A percentile compares a stretch with the other conserved stretches of the same genome.
phyloP scores from a whole-genome alignment of 129 eudicot genomes.

The Flaveria sonorensis region DNA sequence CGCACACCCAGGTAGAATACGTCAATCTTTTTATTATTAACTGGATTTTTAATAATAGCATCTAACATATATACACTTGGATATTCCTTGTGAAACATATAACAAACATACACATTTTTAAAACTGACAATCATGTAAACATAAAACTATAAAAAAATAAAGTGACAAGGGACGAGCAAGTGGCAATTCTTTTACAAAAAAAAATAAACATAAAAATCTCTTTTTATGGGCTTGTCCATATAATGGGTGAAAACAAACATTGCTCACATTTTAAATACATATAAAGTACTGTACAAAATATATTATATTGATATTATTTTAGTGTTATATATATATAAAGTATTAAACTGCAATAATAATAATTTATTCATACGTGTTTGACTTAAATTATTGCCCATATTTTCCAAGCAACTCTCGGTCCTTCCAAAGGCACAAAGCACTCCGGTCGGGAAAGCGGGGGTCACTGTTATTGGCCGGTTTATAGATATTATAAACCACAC shows the following conservation, averaged over 20 bases:
- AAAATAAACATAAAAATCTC: too few species aligned
- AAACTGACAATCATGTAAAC: too few species aligned
- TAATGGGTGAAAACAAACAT: neutral
- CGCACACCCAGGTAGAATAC: too few species aligned
- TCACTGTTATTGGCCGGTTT: conserved; percentile 42
- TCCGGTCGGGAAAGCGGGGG: conserved; percentile 48
- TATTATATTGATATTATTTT: neutral
- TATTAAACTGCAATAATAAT: neutral
- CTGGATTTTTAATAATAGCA: too few species aligned
- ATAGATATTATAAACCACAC: neutral
- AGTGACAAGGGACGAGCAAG: too few species aligned
- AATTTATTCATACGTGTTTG: conserved; percentile 12
- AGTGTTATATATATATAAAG: neutral
- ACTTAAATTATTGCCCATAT: conserved; percentile 15
- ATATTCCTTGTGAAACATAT: too few species aligned
- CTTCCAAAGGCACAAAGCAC: conserved; percentile 44
- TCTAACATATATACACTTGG: too few species aligned
- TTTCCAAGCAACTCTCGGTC: conserved; percentile 33
- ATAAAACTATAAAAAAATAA: too few species aligned
- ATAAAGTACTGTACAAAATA: neutral
- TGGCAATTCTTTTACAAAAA: too few species aligned
- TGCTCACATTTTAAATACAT: neutral
- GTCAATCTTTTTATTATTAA: too few species aligned
- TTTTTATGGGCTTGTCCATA: neutral
- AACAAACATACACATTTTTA: too few species aligned